phyloP scores from a whole-genome alignment of 306 rosid genomes.

The Betula pendula region DNA sequence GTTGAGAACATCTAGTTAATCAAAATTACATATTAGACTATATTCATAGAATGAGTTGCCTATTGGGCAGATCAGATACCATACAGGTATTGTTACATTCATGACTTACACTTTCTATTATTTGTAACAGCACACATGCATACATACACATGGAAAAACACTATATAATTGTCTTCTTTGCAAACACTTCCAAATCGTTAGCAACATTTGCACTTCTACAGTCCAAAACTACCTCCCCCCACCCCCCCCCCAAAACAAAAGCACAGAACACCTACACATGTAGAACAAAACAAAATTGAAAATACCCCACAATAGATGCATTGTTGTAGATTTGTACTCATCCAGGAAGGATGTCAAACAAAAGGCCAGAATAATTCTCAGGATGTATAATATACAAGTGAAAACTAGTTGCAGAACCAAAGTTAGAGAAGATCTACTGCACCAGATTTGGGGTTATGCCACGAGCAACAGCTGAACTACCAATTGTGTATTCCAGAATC shows the following conservation, averaged over 20 bases:
- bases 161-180: no score
- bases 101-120: background rate
- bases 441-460: conserved; percentile 98
- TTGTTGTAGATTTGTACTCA: background rate
- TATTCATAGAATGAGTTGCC: background rate
- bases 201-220: background rate
- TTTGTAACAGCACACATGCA: background rate
- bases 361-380: background rate
- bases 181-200: background rate
- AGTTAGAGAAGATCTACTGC: conserved; percentile 5
- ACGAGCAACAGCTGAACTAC: conserved; percentile 93
- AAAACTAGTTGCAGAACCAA: background rate
- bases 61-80: background rate
- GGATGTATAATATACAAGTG: background rate
- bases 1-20: background rate
- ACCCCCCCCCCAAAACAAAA: background rate
- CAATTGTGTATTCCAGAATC: conserved; percentile 87
- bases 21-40: background rate
- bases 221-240: background rate
- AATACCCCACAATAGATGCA: background rate
- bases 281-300: background rate
- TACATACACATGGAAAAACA: background rate
- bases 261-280: no score
- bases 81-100: background rate
- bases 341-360: background rate